Evolutionary conservation across 2,329 filamentous ascomycete genomes (phyloP), one percentile per base, ranked within the genome.

Genomic region (Aquanectria penicillioides): DNA sequence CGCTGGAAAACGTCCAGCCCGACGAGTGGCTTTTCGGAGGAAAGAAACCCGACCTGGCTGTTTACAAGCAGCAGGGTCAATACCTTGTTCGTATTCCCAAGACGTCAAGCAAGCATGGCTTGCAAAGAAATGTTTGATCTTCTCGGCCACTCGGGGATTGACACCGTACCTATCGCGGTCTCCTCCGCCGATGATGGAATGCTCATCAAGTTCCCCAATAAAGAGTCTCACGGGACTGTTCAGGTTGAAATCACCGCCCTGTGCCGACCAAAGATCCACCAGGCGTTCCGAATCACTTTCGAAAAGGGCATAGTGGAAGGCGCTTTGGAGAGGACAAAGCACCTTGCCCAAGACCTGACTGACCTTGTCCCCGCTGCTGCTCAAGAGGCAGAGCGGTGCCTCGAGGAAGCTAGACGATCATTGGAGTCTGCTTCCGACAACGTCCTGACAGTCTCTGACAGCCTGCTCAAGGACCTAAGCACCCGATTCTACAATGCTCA

Each of bases 221-320:
- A 80, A 22, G 85, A 89, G 59, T 83, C 85, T 6, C 75, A 86
- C 59, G 87, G 87, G 26, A 71, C 85, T 31, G 72, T 89, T 47
- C 84, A 84, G 50, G 78, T 90, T 38, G 81, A 83, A 2, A 80
- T 90, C 29, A 77, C 82, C 52, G 86, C 86, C 1, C 85, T 80
- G 12, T 84, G 81, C 53, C 84, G 83, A 60, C 87, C 87, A 20
- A 84, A 81, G 71, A 79, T 89, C 62, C 85, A 85, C 66, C 86
- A 89, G 74, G 83, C 82, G 0, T 85, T 89, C 70, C 80, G 82
- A 33, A 74, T 89, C 25, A 82, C 88, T 69, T 87, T 89, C 71
- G 84, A 85, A 41, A 81, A 75, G 69, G 75, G 79, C 18, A 72
- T 78, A 13, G 70, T 84, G 36, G 76, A 75, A 11, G 78, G 80